These are phyloP conservation scores for Xylaria sp. DNA, from an alignment of 2,329 filamentous ascomycete genomes.

Conservation along the genomic window DNA sequence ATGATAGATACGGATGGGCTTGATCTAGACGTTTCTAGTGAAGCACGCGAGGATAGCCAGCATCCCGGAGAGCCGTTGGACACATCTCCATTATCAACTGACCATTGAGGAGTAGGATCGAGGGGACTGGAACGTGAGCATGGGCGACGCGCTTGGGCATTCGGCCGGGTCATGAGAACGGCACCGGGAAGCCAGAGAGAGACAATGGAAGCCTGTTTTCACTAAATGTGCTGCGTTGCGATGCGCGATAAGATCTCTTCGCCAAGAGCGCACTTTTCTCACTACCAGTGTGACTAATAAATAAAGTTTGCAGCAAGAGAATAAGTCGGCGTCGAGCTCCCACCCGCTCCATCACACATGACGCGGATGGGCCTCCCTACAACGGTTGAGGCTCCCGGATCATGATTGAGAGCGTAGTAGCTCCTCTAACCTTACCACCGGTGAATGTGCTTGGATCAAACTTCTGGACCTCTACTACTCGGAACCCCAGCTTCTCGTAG, in stretches of 20 bases:
- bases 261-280: slow-evolving; percentile 9
- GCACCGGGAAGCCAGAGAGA: neutral
- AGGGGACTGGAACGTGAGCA: neutral
- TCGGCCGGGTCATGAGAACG: slow-evolving; percentile 11
- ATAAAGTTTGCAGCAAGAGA: neutral
- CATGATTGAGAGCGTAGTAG: slow-evolving; percentile 46
- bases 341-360: neutral
- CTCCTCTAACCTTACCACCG: slow-evolving; percentile 28
- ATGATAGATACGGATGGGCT: neutral
- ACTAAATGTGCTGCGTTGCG: neutral
- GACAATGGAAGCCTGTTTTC: slow-evolving; percentile 11
- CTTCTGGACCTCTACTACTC: slow-evolving; percentile 49
- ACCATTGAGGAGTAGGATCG: neutral
- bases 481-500: slow-evolving; percentile 54
- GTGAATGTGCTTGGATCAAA: slow-evolving; percentile 43
- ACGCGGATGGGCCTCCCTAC: slow-evolving; percentile 3
- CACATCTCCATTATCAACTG: neutral
- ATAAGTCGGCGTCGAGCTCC: neutral
- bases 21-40: neutral
- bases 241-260: neutral
- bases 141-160: neutral
- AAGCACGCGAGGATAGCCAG: slow-evolving; percentile 11
- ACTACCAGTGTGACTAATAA: slow-evolving; percentile 15
- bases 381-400: slow-evolving; percentile 44
- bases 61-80: neutral